phyloP scores from a whole-genome alignment of 2,329 filamentous ascomycete genomes.

The Fusarium paranaense region DNA sequence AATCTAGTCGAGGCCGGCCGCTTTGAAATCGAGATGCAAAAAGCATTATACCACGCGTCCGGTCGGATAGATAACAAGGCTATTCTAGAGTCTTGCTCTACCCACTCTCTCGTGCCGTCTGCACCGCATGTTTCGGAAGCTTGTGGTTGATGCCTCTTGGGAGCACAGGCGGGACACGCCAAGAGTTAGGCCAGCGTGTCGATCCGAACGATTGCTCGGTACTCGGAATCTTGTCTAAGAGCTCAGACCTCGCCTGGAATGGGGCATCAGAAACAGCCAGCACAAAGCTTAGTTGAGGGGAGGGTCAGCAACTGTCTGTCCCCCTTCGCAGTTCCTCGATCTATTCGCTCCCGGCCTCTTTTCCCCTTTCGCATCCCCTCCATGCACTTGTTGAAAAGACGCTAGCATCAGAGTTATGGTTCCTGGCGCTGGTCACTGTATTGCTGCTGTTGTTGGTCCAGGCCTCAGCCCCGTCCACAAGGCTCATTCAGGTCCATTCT shows the following conservation, averaged over 20 bases:
- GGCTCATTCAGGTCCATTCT: background rate
- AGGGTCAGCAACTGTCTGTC: background rate
- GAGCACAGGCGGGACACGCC: background rate
- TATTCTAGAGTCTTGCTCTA: background rate
- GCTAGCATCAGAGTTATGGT: background rate
- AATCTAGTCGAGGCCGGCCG: background rate
- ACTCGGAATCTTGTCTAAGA: constrained; percentile 8
- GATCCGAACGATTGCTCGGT: background rate
- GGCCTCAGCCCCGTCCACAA: background rate
- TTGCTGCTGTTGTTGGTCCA: background rate
- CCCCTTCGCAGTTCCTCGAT: background rate
- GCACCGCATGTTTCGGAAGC: background rate
- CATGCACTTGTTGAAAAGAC: background rate
- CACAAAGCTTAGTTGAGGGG: background rate
- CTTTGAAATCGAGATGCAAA: background rate
- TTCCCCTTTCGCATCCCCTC: background rate
- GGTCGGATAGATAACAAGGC: background rate
- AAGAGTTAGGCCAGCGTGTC: background rate
- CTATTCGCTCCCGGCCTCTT: background rate
- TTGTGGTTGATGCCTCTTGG: background rate
- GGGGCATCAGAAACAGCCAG: constrained; percentile 5
- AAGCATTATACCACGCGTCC: background rate
- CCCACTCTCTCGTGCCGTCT: background rate
- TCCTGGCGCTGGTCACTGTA: background rate
- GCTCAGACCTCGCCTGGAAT: constrained; percentile 15